phyloP scores from a whole-genome alignment of 2,329 filamentous ascomycete genomes.

The Diaporthe sp. region DNA sequence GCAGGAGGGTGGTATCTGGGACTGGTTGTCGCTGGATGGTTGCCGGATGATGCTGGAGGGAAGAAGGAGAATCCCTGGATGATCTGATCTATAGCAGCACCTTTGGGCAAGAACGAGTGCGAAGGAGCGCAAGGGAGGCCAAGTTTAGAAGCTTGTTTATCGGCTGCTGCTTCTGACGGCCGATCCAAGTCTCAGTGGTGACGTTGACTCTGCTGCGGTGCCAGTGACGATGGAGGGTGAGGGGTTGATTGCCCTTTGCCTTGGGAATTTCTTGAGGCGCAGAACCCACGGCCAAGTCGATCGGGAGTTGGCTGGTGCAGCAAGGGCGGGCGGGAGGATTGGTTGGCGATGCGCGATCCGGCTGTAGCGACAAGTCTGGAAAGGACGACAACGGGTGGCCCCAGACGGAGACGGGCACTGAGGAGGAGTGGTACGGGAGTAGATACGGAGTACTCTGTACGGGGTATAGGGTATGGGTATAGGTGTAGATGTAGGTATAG shows the following conservation, averaged over 20 bases:
- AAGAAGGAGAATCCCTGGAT: too few species aligned
- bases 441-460: neutral
- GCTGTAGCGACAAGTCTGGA: neutral
- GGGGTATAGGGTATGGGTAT: neutral
- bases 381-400: neutral
- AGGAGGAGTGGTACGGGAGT: neutral
- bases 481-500: neutral
- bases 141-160: neutral
- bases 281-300: neutral
- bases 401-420: neutral
- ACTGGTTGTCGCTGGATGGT: too few species aligned
- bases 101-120: too few species aligned
- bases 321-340: neutral
- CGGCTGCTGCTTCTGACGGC: slow-evolving; percentile 9
- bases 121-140: neutral
- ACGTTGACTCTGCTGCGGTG: slow-evolving; percentile 19
- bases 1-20: neutral
- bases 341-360: neutral
- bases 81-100: too few species aligned
- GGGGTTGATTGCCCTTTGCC: neutral
- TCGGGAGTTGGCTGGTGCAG: neutral
- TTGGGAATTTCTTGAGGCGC: neutral
- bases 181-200: slow-evolving; percentile 24
- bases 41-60: neutral
- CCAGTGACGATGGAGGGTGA: neutral